Percentiles rank a stretch among this genome's conserved stretches.
Conservation (phyloP, 306 rosid genomes). For the Quercus dentata region DNA sequence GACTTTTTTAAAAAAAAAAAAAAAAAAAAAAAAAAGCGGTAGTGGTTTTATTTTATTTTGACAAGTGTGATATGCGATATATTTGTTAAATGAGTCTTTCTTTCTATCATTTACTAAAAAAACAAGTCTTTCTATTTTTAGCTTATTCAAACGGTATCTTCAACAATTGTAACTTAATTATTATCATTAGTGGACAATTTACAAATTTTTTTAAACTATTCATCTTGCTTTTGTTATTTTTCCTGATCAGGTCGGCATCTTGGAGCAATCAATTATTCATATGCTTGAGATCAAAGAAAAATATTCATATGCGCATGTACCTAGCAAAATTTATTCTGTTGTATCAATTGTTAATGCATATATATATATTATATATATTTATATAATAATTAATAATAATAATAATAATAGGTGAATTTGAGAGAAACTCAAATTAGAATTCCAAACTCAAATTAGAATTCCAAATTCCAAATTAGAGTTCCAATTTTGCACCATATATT, state of each 20-base stretch:
- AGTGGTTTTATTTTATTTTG: not conserved
- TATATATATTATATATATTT: no score
- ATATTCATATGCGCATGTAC: not conserved
- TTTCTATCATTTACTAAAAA: no score
- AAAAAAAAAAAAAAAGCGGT: no score
- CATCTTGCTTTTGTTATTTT: not conserved
- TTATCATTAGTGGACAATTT: not conserved
- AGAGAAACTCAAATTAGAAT: no score
- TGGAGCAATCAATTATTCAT: constrained; percentile 2
- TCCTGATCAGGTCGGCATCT: not conserved
- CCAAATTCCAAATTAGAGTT: no score
- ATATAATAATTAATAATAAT: no score
- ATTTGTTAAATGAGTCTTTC: not conserved
- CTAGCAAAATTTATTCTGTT: not conserved
- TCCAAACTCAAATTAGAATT: no score
- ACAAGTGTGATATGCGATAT: not conserved
- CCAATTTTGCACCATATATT: no score
- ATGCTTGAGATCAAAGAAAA: no score
- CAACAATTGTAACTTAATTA: not conserved
- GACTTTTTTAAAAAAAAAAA: no score
- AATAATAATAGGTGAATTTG: no score
- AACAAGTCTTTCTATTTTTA: not conserved
- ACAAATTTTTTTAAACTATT: not conserved
- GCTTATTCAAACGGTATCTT: not conserved
- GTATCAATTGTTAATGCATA: not conserved